These are phyloP conservation scores for Nothophytophthora sp. DNA, from an alignment of 352 stramenopile genomes.

Conservation along the genomic window DNA sequence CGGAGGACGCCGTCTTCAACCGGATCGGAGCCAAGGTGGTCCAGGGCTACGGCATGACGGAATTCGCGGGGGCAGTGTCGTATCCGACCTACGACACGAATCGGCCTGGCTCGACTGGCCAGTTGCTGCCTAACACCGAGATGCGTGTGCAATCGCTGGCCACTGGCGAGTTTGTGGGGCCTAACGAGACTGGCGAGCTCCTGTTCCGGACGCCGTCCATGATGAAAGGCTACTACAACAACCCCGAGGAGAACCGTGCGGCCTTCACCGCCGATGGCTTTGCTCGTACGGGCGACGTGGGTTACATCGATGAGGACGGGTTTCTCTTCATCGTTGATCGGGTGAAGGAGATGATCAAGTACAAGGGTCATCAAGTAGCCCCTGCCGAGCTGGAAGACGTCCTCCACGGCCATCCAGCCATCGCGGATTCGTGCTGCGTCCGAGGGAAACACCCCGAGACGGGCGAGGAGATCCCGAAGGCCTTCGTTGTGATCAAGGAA, in stretches of 20 bases:
- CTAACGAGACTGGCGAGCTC: slow-evolving; percentile 61
- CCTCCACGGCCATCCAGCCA: slow-evolving; percentile 63
- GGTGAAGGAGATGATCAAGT: slow-evolving; percentile 97
- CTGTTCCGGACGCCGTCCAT: slow-evolving; percentile 51
- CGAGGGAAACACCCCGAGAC: slow-evolving; percentile 53
- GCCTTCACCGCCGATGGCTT: slow-evolving; percentile 78
- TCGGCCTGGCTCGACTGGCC: slow-evolving; percentile 28
- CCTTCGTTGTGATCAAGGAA: slow-evolving; percentile 86
- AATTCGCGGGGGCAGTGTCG: slow-evolving; percentile 58
- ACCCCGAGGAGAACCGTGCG: slow-evolving; percentile 74
- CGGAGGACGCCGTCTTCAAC: slow-evolving; percentile 58
- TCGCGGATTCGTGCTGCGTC: slow-evolving; percentile 82
- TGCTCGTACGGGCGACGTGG: slow-evolving; percentile 90
- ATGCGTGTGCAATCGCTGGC: slow-evolving; percentile 34
- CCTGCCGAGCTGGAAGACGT: slow-evolving; percentile 92
- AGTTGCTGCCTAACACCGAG: slow-evolving; percentile 40
- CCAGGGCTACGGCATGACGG: slow-evolving; percentile 65
- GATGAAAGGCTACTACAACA: slow-evolving; percentile 57
- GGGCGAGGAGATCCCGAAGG: slow-evolving; percentile 89
- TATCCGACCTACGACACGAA: slow-evolving; percentile 29
- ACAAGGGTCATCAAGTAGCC: slow-evolving; percentile 91
- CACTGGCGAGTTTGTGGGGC: slow-evolving; percentile 28
- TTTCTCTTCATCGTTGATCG: slow-evolving; percentile 93
- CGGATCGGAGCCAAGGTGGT: slow-evolving; percentile 55
- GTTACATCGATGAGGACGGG: slow-evolving; percentile 89